A percentile compares a stretch with the other conserved stretches of the same genome.
phyloP scores from a whole-genome alignment of 352 stramenopile genomes.

The Phytophthora brassicae region DNA sequence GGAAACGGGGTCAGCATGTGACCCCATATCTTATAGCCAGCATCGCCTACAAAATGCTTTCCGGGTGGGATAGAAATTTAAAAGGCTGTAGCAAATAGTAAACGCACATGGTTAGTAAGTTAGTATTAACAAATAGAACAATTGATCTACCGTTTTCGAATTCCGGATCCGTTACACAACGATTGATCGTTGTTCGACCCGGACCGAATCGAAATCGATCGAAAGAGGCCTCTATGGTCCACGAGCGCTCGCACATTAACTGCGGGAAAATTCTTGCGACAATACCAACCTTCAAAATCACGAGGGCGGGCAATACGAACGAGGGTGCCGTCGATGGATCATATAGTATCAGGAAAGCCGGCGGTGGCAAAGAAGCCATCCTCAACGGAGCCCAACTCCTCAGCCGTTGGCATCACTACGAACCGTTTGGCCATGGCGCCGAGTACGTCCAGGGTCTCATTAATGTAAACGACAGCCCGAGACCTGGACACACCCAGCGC shows the following conservation, averaged over 20 bases:
- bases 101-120: neutral
- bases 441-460: too few relatives aligned
- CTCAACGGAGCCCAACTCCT: too few relatives aligned
- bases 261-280: constrained; percentile 12
- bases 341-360: neutral
- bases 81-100: neutral
- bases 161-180: constrained; percentile 16
- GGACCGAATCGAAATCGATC: constrained; percentile 17
- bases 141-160: constrained; percentile 13
- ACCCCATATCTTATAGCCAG: constrained; percentile 1
- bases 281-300: constrained; percentile 26
- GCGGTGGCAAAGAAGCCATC: too few relatives aligned
- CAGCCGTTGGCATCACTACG: too few relatives aligned
- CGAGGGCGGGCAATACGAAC: constrained; percentile 13
- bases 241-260: constrained; percentile 26
- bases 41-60: constrained; percentile 12
- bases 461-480: too few relatives aligned
- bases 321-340: constrained; percentile 13
- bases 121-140: neutral
- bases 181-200: constrained; percentile 25
- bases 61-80: neutral
- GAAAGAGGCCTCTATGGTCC: constrained; percentile 5
- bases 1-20: constrained; percentile 4
- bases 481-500: too few relatives aligned
- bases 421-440: too few relatives aligned